Evolutionary conservation across 225 moss, liverwort and hornwort genomes (phyloP).

Genomic region (Pseudisothecium myosuroides): DNA sequence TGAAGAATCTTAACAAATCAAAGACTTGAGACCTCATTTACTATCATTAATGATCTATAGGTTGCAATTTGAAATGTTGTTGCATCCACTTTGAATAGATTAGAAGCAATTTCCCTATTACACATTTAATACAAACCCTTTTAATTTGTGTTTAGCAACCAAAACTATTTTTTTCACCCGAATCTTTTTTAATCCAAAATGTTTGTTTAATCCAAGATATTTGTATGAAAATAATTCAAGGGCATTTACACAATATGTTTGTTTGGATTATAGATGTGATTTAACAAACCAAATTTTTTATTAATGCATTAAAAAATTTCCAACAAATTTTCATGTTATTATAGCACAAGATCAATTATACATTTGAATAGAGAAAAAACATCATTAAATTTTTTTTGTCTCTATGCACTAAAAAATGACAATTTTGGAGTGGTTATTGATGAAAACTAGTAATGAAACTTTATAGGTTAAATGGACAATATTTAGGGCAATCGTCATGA

Average conservation of each 20-base stretch:
- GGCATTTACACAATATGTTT: too few species aligned
- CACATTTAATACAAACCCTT: rapidly evolving
- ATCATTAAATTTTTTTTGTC: not conserved
- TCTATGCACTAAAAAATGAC: too few species aligned
- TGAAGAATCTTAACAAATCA: not conserved
- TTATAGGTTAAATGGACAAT: not conserved
- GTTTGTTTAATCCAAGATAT: too few species aligned
- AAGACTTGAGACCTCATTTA: not conserved
- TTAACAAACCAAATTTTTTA: not conserved
- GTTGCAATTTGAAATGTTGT: not conserved
- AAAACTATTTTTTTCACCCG: too few species aligned
- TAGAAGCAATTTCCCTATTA: not conserved
- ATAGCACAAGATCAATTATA: not conserved
- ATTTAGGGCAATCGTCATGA: not conserved
- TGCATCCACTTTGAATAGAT: not conserved
- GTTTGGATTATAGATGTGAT: too few species aligned
- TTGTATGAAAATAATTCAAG: too few species aligned
- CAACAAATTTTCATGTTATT: not conserved
- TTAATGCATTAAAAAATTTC: not conserved
- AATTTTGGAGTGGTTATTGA: not conserved
- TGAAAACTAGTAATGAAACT: not conserved
- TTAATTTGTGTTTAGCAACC: not conserved
- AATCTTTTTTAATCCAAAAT: too few species aligned
- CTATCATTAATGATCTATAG: not conserved
- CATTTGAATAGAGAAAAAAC: not conserved